Percentiles rank a stretch among this genome's conserved stretches.
Conservation (phyloP, 1,139 yeast genomes). For the Candida neerlandica region DNA sequence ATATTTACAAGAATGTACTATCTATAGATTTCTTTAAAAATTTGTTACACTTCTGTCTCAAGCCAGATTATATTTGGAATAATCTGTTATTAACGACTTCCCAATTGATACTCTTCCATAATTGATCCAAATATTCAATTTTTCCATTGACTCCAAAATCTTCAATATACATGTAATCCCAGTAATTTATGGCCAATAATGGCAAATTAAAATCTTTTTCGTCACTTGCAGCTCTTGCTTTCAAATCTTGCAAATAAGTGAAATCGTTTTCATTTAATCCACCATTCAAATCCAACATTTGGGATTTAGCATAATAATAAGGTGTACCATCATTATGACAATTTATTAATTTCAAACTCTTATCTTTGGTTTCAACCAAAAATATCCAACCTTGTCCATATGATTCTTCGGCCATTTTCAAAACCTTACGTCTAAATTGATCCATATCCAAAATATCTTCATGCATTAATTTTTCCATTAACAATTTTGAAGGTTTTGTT, state of each 20-base stretch:
- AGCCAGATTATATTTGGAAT: constrained; percentile 33
- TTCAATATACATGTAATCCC: constrained; percentile 83
- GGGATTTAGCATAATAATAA: constrained; percentile 74
- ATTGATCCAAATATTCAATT: constrained; percentile 68
- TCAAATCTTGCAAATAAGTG: constrained; percentile 48
- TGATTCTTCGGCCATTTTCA: constrained; percentile 55
- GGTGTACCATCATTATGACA: constrained; percentile 92
- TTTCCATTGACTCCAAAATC: constrained; percentile 86
- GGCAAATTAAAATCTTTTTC: constrained; percentile 76
- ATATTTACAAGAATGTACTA: constrained; percentile 7
- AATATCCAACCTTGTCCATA: constrained; percentile 89
- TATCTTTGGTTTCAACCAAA: constrained; percentile 72
- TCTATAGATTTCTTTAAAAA: background rate
- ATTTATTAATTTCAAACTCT: constrained; percentile 62
- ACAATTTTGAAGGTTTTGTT: constrained; percentile 51
- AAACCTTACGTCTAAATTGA: constrained; percentile 53
- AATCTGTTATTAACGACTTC: constrained; percentile 70
- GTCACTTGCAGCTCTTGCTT: constrained; percentile 44
- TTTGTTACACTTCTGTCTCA: background rate
- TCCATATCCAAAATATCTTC: constrained; percentile 47
- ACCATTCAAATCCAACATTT: constrained; percentile 74
- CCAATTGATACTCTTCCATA: constrained; percentile 88
- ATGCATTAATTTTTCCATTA: constrained; percentile 45
- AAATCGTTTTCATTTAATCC: constrained; percentile 60
- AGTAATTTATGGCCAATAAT: constrained; percentile 73